phyloP scores from a whole-genome alignment of 192 early-diverging fungal species.

The Coemansia sp. region DNA sequence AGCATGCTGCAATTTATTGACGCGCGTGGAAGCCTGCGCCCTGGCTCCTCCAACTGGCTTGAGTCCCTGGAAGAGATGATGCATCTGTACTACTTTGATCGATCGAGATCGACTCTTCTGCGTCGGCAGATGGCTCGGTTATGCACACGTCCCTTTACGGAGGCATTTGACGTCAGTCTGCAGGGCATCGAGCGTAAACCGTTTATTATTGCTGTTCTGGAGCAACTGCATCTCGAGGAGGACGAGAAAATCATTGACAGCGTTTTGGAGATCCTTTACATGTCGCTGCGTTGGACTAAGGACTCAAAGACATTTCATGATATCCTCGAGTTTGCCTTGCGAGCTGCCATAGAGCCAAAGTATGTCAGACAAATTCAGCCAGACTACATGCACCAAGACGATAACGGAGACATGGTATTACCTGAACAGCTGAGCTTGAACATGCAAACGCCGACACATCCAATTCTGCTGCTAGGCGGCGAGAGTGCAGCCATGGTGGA shows the following conservation, averaged over 20 bases:
- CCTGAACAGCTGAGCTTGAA: background rate
- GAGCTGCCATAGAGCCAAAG: slow-evolving; percentile 30
- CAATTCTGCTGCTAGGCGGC: slow-evolving; percentile 7
- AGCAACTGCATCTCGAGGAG: slow-evolving; percentile 40
- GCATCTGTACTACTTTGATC: slow-evolving; percentile 52
- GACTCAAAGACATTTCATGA: slow-evolving; percentile 14
- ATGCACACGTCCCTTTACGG: slow-evolving; percentile 19
- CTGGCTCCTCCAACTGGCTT: slow-evolving; percentile 23
- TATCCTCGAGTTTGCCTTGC: slow-evolving; percentile 13
- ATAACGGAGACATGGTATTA: background rate
- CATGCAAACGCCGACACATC: background rate
- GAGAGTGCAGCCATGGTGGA: background rate
- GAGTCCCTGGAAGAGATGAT: slow-evolving; percentile 36
- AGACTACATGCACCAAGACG: background rate
- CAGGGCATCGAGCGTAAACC: slow-evolving; percentile 14
- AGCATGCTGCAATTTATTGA: slow-evolving; percentile 35
- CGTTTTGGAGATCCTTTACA: slow-evolving; percentile 24
- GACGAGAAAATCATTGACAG: slow-evolving; percentile 30
- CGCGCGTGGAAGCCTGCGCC: slow-evolving; percentile 24
- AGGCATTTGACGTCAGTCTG: slow-evolving; percentile 11
- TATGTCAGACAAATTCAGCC: slow-evolving; percentile 9
- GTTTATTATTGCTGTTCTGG: slow-evolving; percentile 33
- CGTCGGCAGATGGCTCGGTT: slow-evolving; percentile 32
- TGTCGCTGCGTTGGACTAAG: slow-evolving; percentile 18
- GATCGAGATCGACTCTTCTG: slow-evolving; percentile 28